Evolutionary conservation across 2,329 filamentous ascomycete species (phyloP).

Genomic region (Penicillium sp.): DNA sequence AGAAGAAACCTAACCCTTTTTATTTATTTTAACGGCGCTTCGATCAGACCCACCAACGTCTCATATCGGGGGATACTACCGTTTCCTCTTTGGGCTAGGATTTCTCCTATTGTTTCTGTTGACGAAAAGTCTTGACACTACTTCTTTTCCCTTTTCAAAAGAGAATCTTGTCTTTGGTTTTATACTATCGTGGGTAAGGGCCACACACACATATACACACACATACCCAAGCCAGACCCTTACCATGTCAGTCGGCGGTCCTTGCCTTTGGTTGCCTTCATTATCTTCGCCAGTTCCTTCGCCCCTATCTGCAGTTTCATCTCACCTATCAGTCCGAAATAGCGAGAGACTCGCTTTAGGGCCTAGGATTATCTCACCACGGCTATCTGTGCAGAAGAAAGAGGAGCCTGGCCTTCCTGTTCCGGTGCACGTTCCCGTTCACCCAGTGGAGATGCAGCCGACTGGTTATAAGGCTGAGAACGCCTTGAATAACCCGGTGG

Average conservation of each 20-base stretch:
- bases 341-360: constrained; percentile 24
- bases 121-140: neutral
- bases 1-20: constrained; percentile 21
- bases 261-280: constrained; percentile 37
- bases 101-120: constrained; percentile 7
- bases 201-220: constrained; percentile 5
- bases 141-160: neutral
- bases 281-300: constrained; percentile 32
- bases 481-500: constrained; percentile 21
- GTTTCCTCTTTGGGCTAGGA: constrained; percentile 8
- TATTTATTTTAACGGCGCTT: constrained; percentile 24
- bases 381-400: constrained; percentile 23
- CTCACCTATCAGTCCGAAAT: constrained; percentile 29
- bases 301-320: constrained; percentile 30
- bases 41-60: constrained; percentile 30
- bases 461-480: constrained; percentile 30
- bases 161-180: constrained; percentile 1
- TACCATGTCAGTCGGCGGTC: constrained; percentile 40
- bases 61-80: constrained; percentile 20
- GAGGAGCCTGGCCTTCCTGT: constrained; percentile 18
- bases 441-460: constrained; percentile 28
- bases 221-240: constrained; percentile 8
- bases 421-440: constrained; percentile 1
- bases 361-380: constrained; percentile 22
- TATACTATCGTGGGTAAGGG: constrained; percentile 4